Evolutionary conservation across 805 yeast genomes (phyloP).

Genomic region (Ogataea pignaliae): DNA sequence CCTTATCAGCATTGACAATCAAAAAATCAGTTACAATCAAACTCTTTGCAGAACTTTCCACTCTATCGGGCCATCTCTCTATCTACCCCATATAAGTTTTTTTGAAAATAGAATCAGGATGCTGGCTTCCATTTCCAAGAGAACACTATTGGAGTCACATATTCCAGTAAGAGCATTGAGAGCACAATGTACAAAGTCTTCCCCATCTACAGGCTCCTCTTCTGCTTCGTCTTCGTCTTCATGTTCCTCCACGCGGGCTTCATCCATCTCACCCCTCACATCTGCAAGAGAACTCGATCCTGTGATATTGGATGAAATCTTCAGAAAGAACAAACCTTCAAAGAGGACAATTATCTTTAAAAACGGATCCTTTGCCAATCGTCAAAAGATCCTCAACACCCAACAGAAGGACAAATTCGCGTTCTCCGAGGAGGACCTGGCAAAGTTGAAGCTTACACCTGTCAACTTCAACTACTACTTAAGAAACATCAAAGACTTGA

Average conservation of each 20-base stretch:
- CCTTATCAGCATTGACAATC: too few species aligned
- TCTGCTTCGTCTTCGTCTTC: not conserved
- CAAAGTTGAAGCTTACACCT: conserved; percentile 28
- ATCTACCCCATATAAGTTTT: too few species aligned
- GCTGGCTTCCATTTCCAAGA: too few species aligned
- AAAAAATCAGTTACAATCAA: too few species aligned
- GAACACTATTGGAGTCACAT: too few species aligned
- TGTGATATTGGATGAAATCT: conserved; percentile 25
- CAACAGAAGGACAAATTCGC: conserved; percentile 23
- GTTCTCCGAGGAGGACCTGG: conserved; percentile 24
- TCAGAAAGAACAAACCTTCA: conserved; percentile 24
- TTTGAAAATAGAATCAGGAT: too few species aligned
- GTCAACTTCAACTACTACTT: conserved; percentile 33
- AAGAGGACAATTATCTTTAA: conserved; percentile 4
- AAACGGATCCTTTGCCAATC: conserved; percentile 14
- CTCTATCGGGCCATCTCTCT: too few species aligned
- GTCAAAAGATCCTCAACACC: conserved; percentile 16
- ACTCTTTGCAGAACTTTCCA: too few species aligned
- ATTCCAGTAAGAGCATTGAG: too few species aligned
- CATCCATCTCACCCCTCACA: conserved; percentile 2
- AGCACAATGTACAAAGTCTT: too few species aligned
- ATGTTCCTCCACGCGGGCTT: not conserved
- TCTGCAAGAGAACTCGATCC: conserved; percentile 22
- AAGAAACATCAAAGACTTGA: conserved; percentile 27
- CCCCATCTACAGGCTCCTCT: not conserved